Evolutionary conservation across 371 early-diverging fungal species (phyloP), one percentile per base, ranked within the genome.

Genomic region (Coemansia sp.): DNA sequence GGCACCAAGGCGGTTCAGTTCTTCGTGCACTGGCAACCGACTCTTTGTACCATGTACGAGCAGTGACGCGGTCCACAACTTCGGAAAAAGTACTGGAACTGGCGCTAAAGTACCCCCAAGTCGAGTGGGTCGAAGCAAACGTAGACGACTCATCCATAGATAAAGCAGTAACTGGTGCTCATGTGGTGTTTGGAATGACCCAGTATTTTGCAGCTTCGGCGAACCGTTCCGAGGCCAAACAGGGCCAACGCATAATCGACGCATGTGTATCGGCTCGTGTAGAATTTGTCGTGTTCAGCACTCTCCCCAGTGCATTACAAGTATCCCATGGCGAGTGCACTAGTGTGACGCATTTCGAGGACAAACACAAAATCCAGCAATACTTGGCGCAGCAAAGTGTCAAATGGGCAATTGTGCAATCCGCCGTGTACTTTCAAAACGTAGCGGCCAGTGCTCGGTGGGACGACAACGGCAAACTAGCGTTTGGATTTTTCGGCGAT

Each of bases 171-270:
- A 26, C 45, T 0, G 51, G 50, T 11, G 75, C 67, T 16, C 45
- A 64, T 4, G 22, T 71, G 8, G 75, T 75, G 26, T 75, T 75
- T 40, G 75, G 67, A 14, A 59, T 75, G 37, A 69, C 75, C 0
- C 71, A 67, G 22, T 68, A 47, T 53, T 27, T 21, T 31, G 29
- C 42, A 7, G 26, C 59, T 1, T 27, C 34, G 0, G n/a, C 5
- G 6, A 31, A 42, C 18, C 54, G 61, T 10, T 45, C 45, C 13
- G 75, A 75, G 53, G 56, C 52, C 39, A 29, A 60, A 34, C 67
- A 75, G 6, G 75, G 75, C 24, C 63, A 64, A 16, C 42, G 59
- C n/a, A 64, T 75, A 4, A 42, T 75, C 31, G 71, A 75, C 18
- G 60, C 71, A 5, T 61, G 67, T 18, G 56, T 71, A 11, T 18